phyloP scores from a whole-genome alignment of 2,329 filamentous ascomycete genomes.

The Fusarium pseudonygamai region DNA sequence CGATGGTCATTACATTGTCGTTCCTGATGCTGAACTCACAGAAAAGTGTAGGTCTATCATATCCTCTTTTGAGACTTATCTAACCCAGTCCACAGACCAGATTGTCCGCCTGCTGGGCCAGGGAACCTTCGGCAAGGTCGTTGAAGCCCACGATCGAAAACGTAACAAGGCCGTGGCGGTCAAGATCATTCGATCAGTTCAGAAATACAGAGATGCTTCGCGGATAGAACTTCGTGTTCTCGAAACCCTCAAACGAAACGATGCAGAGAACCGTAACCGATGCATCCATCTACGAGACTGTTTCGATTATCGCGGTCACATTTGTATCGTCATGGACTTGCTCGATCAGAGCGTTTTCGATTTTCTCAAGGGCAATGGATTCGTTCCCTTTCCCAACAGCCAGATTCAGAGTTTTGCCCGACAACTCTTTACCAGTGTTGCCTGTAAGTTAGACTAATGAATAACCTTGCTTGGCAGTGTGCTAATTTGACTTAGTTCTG shows the following conservation, averaged over 20 bases:
- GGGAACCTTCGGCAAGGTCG: slow-evolving; percentile 98
- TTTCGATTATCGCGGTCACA: slow-evolving; percentile 97
- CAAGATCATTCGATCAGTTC: slow-evolving; percentile 97
- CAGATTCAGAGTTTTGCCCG: slow-evolving; percentile 98
- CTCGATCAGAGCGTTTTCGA: slow-evolving; percentile 98
- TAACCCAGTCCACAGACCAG: slow-evolving; percentile 68
- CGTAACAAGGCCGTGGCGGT: slow-evolving; percentile 86
- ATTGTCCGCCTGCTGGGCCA: slow-evolving; percentile 92
- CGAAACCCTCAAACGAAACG: slow-evolving; percentile 90
- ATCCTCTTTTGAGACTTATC: not conserved
- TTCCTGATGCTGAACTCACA: slow-evolving; percentile 85
- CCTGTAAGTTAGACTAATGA: slow-evolving; percentile 72
- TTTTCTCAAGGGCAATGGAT: slow-evolving; percentile 93
- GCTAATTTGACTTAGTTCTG: slow-evolving; percentile 68
- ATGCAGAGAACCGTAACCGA: slow-evolving; percentile 89
- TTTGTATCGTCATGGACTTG: slow-evolving; percentile 82
- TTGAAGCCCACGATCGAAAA: slow-evolving; percentile 85
- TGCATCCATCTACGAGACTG: slow-evolving; percentile 97
- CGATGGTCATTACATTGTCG: slow-evolving; percentile 96
- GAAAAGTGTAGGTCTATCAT: slow-evolving; percentile 79
- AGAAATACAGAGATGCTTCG: slow-evolving; percentile 96
- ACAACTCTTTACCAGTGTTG: slow-evolving; percentile 97
- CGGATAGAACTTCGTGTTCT: slow-evolving; percentile 93
- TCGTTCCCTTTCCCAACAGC: slow-evolving; percentile 97
- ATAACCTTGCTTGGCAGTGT: not conserved